phyloP scores from a whole-genome alignment of 2,329 filamentous ascomycete genomes.

The Botrytis fragariae region DNA sequence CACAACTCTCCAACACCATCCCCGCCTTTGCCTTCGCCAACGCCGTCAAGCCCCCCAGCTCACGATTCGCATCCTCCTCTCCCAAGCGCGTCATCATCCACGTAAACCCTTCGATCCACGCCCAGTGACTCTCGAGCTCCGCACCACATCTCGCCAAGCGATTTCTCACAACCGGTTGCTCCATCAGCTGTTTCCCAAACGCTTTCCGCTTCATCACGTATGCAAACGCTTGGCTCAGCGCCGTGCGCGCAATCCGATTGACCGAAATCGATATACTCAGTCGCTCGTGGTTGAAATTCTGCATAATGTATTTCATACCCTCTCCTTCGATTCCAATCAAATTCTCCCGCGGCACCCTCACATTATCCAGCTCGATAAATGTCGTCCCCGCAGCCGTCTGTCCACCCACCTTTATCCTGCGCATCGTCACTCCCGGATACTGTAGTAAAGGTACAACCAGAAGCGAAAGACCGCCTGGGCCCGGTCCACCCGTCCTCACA shows the following conservation, averaged over 20 bases:
- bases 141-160: constrained; percentile 29
- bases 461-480: constrained; percentile 36
- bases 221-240: not conserved
- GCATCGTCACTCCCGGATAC: not conserved
- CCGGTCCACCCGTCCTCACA: constrained; percentile 62
- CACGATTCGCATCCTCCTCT: constrained; percentile 57
- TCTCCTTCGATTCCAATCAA: not conserved
- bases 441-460: not conserved
- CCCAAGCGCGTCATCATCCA: constrained; percentile 64
- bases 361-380: not conserved
- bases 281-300: not conserved
- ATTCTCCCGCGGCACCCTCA: not conserved
- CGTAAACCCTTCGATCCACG: constrained; percentile 70
- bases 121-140: constrained; percentile 65
- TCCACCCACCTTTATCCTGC: not conserved
- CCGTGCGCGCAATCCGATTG: not conserved
- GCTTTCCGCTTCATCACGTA: not conserved
- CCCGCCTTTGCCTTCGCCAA: constrained; percentile 70
- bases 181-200: not conserved
- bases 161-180: not conserved
- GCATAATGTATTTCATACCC: not conserved
- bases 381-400: not conserved
- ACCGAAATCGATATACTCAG: not conserved
- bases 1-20: constrained; percentile 69
- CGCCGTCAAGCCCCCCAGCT: constrained; percentile 70